Conservation (phyloP, 2,329 filamentous ascomycete species). For the Aspergillus quadricinctus region DNA sequence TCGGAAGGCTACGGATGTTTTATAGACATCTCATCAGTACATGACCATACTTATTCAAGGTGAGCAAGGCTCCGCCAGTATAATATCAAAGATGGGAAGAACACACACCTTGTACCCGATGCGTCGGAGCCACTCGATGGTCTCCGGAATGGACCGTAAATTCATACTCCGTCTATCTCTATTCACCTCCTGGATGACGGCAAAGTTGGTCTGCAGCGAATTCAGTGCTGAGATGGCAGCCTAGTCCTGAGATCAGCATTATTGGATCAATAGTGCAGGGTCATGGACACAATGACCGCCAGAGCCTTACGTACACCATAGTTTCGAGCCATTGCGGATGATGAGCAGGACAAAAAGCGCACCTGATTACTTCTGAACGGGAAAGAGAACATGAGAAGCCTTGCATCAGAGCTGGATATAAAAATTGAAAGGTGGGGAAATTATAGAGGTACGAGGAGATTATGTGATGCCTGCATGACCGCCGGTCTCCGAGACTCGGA, state of each 20-base stretch:
- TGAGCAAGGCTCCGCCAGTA: not conserved
- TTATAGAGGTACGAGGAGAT: conserved; percentile 1
- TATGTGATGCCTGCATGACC: conserved; percentile 4
- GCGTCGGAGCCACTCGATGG: conserved; percentile 70
- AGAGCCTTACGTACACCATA: conserved; percentile 30
- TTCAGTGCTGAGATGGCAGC: conserved; percentile 71
- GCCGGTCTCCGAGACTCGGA: conserved; percentile 13
- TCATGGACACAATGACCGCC: not conserved
- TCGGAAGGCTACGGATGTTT: conserved; percentile 51
- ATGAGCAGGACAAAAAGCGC: conserved; percentile 27
- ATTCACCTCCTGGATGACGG: conserved; percentile 70
- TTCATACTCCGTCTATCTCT: conserved; percentile 72
- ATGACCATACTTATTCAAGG: not conserved
- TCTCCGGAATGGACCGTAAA: conserved; percentile 72
- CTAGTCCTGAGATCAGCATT: conserved; percentile 28
- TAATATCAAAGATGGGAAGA: conserved; percentile 3
- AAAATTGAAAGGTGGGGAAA: not conserved
- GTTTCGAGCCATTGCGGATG: conserved; percentile 34
- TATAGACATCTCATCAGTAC: conserved; percentile 2
- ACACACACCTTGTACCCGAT: conserved; percentile 67
- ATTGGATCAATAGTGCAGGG: not conserved
- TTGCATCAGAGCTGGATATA: conserved; percentile 24
- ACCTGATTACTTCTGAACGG: conserved; percentile 15
- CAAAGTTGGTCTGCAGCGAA: conserved; percentile 73
- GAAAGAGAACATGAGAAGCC: conserved; percentile 17